These are phyloP conservation scores for Trichoderma sp. DNA, from an alignment of 2,329 filamentous ascomycete species.

Conservation along the genomic window DNA sequence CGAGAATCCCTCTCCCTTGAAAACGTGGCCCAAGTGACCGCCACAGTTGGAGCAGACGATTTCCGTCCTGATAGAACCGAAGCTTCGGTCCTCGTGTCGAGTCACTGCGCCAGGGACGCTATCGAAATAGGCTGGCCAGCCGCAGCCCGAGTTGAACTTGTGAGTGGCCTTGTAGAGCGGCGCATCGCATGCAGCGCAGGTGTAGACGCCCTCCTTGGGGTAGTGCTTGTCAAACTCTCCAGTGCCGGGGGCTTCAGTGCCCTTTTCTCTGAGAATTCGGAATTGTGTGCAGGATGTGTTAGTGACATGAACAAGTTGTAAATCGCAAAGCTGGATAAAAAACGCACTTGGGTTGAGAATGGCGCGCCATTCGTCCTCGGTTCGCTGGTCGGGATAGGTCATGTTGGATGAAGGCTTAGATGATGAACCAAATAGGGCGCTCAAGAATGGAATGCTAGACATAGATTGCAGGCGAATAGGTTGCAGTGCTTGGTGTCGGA, in stretches of 20 bases:
- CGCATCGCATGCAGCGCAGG: constrained; percentile 80
- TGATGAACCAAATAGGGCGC: constrained; percentile 68
- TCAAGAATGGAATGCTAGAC: constrained; percentile 76
- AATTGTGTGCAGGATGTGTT: constrained; percentile 70
- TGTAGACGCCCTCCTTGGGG: constrained; percentile 75
- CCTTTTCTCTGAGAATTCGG: constrained; percentile 86
- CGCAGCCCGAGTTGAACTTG: constrained; percentile 96
- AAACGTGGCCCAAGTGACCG: constrained; percentile 91
- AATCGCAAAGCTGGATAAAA: not conserved
- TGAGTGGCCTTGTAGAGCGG: constrained; percentile 91
- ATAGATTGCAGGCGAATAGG: constrained; percentile 55
- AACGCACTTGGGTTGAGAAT: constrained; percentile 63
- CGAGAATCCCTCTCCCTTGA: constrained; percentile 81
- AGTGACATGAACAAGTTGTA: not conserved
- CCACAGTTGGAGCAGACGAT: constrained; percentile 96
- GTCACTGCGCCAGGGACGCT: constrained; percentile 88
- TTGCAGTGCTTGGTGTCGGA: constrained; percentile 26
- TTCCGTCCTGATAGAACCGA: constrained; percentile 86
- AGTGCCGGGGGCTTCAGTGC: constrained; percentile 78
- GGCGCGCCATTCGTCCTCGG: constrained; percentile 84
- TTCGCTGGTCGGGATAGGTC: constrained; percentile 79
- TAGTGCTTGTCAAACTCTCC: constrained; percentile 89
- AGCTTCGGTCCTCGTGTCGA: constrained; percentile 71
- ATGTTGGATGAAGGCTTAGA: constrained; percentile 52
- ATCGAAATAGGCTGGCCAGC: constrained; percentile 98